Evolutionary conservation across 768 basidiomycete species (phyloP), one percentile per base, ranked within the genome.

Genomic region (Boletellus ananas): DNA sequence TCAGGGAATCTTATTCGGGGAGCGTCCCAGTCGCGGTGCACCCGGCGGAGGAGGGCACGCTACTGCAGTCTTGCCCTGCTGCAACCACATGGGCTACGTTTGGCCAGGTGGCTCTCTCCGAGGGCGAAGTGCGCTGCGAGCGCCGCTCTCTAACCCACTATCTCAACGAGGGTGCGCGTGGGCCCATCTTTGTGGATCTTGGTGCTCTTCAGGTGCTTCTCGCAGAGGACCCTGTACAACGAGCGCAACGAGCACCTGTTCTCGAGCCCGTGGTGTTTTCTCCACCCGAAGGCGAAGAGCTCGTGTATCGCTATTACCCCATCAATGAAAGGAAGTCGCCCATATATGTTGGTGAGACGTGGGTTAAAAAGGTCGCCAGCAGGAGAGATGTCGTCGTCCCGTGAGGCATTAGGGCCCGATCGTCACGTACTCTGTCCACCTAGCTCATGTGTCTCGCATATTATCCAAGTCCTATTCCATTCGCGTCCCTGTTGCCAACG

Each of bases 321-420:
- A 2, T 12, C 2, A 11, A 2, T 6, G 14, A 0, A n/a, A 11
- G 27, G 41, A 9, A n/a, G 2, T 6, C 23, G 1, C 5, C 25
- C n/a, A 52, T 66, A 14, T 64, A 56, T 11, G 62, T 64, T 7
- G 59, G 59, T 1, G 51, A 59, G 4, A 63, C 50, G 4, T 63
- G 61, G 61, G 51, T 20, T 11, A 53, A 44, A 14, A 63, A 51
- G 43, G 43, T 60, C n/a, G 41, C 10, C 3, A 17, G 48, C 10
- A 49, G 29, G 10, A 20, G 39, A 20, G 9, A 34, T 23, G 6
- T 23, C 18, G 18, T 34, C 43, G n/a, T 29, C 17, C 27, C 27
- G 3, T 29, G 29, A 29, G 8, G 29, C 4, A 8, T 29, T 11
- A 11, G 29, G 7, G 4, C 29, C 29, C 10, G 29, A 11, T 29